Evolutionary conservation across 2,329 filamentous ascomycete genomes (phyloP), one percentile per base, ranked within the genome.

Genomic region (Sclerotinia borealis): DNA sequence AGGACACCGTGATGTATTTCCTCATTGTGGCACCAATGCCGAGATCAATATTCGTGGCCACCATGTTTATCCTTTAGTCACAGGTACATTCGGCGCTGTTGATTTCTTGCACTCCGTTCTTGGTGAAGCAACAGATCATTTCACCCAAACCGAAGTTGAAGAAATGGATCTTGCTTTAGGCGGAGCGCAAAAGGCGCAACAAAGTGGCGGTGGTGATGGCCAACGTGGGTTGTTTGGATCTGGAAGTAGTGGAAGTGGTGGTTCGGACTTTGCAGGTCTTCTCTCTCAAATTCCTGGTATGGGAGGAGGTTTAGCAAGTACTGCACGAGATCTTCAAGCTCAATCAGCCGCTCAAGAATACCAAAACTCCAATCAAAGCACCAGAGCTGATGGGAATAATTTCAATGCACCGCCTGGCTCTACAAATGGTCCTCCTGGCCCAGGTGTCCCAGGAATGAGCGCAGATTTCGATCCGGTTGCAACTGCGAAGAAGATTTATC

Each of bases 71-170:
- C 90, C 90, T 6, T 78, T 93, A 1, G 86, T 92, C 27, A 93
- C 90, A 1, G 85, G 86, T 13, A 85, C 83, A 0, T 95, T 95
- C 76, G 91, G 91, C 47, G 90, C 86, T 68, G 90, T 93, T 3
- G 91, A 93, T 74, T 95, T 95, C 74, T 79, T 93, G 68, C 91
- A 95, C 75, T 92, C 89, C 1, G 90, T 75, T 3, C 76, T 85
- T 29, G 82, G 89, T 63, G 91, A 93, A 74, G 90, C 90, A 37
- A 91, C 85, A 13, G 91, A 95, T 72, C 89, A 93, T 73, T 91
- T 95, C 72, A 90, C 90, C 2, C 91, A 95, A 74, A 91, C 90
- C 19, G 90, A 93, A 74, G 86, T 95, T 41, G 90, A 92, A 63
- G 88, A 93, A 75, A 86, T 93, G 71, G 88, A 95, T 68, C 77